Conservation (phyloP, 257 asterid species). For the Gentiana dahurica region DNA sequence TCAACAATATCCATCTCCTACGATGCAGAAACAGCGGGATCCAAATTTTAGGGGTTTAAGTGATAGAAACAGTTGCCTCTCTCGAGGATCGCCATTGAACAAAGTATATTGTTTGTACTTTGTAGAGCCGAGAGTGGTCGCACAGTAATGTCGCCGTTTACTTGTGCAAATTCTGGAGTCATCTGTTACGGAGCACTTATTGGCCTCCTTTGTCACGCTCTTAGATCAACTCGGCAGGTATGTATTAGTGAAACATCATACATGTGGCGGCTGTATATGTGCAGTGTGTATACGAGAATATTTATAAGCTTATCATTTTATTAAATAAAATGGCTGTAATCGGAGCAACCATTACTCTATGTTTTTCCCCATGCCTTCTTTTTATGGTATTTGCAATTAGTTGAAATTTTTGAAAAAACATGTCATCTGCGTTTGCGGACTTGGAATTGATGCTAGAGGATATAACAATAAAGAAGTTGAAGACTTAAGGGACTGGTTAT, state of each 20-base stretch:
- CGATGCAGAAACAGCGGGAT: constrained; percentile 26
- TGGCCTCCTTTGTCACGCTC: constrained; percentile 44
- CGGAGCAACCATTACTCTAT: too few relatives aligned
- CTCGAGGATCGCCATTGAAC: constrained; percentile 27
- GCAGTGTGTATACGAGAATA: too few relatives aligned
- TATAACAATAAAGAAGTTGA: constrained; percentile 40
- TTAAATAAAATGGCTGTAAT: not conserved
- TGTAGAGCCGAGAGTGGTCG: constrained; percentile 89
- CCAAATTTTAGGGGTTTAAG: constrained; percentile 29
- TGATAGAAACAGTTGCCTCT: constrained; percentile 26
- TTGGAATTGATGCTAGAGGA: constrained; percentile 53
- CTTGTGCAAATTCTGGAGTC: constrained; percentile 42
- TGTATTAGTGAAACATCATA: not conserved
- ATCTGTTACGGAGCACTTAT: constrained; percentile 27
- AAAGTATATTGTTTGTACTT: constrained; percentile 9
- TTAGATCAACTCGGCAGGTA: constrained; percentile 94
- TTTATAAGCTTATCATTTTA: not conserved
- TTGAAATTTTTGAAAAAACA: too few relatives aligned
- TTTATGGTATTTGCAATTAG: too few relatives aligned
- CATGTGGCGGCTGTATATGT: too few relatives aligned
- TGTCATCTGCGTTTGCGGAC: constrained; percentile 27
- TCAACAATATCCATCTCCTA: constrained; percentile 29
- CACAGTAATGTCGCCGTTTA: constrained; percentile 31
- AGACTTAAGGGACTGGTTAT: constrained; percentile 40
- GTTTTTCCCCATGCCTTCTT: too few relatives aligned